A percentile compares a stretch with the other conserved stretches of the same genome.
phyloP scores from a whole-genome alignment of 331 rosid species.

The Phaseolus coccineus region DNA sequence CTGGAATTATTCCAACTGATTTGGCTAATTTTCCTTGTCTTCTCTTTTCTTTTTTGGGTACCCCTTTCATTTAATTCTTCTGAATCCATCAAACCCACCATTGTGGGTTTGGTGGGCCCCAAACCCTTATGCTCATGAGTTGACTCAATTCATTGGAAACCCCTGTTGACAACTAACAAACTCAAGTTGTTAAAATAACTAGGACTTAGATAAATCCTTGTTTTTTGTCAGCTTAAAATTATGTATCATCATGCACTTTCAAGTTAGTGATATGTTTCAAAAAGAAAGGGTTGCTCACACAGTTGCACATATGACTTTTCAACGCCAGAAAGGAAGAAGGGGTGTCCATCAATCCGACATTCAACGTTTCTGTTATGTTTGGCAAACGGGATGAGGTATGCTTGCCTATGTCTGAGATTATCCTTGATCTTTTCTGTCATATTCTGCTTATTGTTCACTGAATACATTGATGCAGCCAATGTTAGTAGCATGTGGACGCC shows the following conservation, averaged over 20 bases:
- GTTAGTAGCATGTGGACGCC: constrained; percentile 92
- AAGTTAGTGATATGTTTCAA: constrained; percentile 24
- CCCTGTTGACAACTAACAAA: not conserved
- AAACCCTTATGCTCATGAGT: not conserved
- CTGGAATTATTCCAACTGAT: not conserved
- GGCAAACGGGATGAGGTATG: constrained; percentile 96
- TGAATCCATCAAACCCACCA: constrained; percentile 1
- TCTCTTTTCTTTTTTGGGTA: not conserved
- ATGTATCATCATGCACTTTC: constrained; percentile 18
- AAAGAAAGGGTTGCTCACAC: constrained; percentile 24
- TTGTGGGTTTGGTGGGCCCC: not conserved
- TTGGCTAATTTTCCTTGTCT: not conserved
- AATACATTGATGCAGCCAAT: constrained; percentile 66
- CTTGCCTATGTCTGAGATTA: constrained; percentile 2
- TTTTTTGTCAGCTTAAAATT: constrained; percentile 12
- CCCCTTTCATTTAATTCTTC: not conserved
- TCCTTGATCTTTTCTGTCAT: constrained; percentile 31
- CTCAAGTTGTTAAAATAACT: constrained; percentile 19
- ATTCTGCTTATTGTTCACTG: constrained; percentile 35
- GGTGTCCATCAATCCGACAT: constrained; percentile 70
- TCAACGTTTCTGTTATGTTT: constrained; percentile 80
- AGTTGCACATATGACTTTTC: constrained; percentile 32
- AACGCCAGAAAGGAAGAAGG: constrained; percentile 80
- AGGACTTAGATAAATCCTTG: not conserved
- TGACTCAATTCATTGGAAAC: not conserved